Evolutionary conservation across 306 rosid genomes (phyloP).

Genomic region (Lablab purpureus): DNA sequence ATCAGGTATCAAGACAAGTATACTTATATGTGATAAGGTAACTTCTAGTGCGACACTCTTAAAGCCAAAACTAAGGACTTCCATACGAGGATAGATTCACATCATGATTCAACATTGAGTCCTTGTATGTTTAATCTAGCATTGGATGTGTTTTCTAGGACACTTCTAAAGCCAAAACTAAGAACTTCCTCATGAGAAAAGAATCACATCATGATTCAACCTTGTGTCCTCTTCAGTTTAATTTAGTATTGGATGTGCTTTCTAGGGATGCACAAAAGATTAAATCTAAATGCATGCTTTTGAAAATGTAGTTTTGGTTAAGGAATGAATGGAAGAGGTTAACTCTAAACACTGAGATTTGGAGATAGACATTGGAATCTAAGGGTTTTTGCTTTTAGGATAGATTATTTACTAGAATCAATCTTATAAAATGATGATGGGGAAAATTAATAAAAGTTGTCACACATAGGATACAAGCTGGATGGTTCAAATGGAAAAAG

Average conservation of each 20-base stretch:
- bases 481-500: not conserved
- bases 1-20: not conserved
- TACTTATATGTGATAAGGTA: not conserved
- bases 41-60: not conserved
- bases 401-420: not conserved
- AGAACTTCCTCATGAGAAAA: not conserved
- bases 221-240: not conserved
- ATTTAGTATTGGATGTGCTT: not conserved
- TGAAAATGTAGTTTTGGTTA: not conserved
- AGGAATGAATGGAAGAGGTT: not conserved
- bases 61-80: not conserved
- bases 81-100: not conserved
- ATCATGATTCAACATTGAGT: not conserved
- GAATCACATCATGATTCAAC: not conserved
- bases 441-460: not conserved
- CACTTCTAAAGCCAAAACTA: not conserved
- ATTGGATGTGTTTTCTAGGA: not conserved
- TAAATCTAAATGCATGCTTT: not conserved
- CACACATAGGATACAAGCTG: not conserved
- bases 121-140: not conserved
- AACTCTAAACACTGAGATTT: not conserved
- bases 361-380: not conserved
- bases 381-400: not conserved
- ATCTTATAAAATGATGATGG: not conserved
- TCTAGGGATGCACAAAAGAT: not conserved